These are phyloP conservation scores for Musa balbisiana DNA, from an alignment of 202 grass and related monocot species.

Conservation along the genomic window DNA sequence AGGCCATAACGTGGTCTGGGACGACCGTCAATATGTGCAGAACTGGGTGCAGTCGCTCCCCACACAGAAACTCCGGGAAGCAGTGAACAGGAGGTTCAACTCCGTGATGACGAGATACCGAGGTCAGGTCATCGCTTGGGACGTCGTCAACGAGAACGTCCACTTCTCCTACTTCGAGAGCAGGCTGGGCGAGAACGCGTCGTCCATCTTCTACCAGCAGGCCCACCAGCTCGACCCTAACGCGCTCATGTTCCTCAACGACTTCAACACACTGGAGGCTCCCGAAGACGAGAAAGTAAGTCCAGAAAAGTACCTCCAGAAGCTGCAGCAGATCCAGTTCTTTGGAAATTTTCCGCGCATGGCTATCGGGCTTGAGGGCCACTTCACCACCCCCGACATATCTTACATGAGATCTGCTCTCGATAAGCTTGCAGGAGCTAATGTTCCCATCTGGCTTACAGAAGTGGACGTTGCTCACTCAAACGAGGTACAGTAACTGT, in stretches of 20 bases:
- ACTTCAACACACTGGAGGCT: conserved; percentile 81
- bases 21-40: conserved; percentile 47
- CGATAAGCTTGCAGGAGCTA: conserved; percentile 39
- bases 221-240: conserved; percentile 46
- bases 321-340: conserved; percentile 35
- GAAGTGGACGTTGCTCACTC: conserved; percentile 48
- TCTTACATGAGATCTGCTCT: conserved; percentile 61
- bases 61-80: conserved; percentile 29
- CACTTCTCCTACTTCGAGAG: conserved; percentile 61
- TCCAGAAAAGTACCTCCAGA: conserved; percentile 47
- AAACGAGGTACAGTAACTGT: too few relatives aligned
- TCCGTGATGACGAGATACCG: too few relatives aligned
- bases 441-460: conserved; percentile 75
- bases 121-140: conserved; percentile 73
- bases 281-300: conserved; percentile 38
- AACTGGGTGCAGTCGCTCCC: conserved; percentile 35
- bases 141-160: conserved; percentile 75
- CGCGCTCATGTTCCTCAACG: conserved; percentile 65
- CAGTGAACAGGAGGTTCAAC: conserved; percentile 39
- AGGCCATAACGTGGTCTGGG: conserved; percentile 84
- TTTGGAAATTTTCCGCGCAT: conserved; percentile 36
- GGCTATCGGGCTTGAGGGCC: conserved; percentile 65
- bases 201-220: conserved; percentile 48
- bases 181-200: conserved; percentile 46
- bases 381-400: conserved; percentile 62